These are phyloP conservation scores for Xylaria nigripes DNA, from an alignment of 495 filamentous ascomycete genomes.

Conservation along the genomic window DNA sequence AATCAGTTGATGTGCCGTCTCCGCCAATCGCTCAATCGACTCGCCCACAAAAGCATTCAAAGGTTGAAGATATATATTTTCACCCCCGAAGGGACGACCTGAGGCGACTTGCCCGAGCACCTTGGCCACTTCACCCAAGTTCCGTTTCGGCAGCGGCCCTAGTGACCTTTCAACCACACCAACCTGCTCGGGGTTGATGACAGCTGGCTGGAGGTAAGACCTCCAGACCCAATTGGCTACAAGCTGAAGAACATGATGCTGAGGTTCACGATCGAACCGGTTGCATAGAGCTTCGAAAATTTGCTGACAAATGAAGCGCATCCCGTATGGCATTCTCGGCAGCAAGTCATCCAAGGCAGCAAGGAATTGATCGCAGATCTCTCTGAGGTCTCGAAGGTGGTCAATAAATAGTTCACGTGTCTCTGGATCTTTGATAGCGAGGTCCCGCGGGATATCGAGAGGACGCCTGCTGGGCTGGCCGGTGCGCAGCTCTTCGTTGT, in stretches of 20 bases:
- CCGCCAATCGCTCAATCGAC: conserved; percentile 68
- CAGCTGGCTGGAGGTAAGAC: conserved; percentile 82
- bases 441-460: conserved; percentile 75
- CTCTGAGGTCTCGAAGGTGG: conserved; percentile 84
- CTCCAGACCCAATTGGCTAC: conserved; percentile 89
- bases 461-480: conserved; percentile 71
- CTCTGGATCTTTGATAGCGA: conserved; percentile 88
- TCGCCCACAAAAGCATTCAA: conserved; percentile 84
- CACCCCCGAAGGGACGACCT: conserved; percentile 80
- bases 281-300: conserved; percentile 68
- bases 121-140: conserved; percentile 84
- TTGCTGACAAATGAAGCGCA: conserved; percentile 81
- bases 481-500: conserved; percentile 92
- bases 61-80: conserved; percentile 92
- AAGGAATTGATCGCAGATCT: conserved; percentile 88
- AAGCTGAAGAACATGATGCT: conserved; percentile 68
- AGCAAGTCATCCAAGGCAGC: conserved; percentile 69
- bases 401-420: conserved; percentile 87
- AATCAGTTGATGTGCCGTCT: conserved; percentile 67
- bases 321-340: conserved; percentile 84
- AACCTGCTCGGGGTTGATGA: conserved; percentile 78
- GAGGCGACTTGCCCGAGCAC: conserved; percentile 79
- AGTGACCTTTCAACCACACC: conserved; percentile 82
- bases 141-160: conserved; percentile 86
- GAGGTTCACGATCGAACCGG: conserved; percentile 72